Evolutionary conservation across 345 rosid species (phyloP).

Genomic region (Aquilaria yunnanensis): DNA sequence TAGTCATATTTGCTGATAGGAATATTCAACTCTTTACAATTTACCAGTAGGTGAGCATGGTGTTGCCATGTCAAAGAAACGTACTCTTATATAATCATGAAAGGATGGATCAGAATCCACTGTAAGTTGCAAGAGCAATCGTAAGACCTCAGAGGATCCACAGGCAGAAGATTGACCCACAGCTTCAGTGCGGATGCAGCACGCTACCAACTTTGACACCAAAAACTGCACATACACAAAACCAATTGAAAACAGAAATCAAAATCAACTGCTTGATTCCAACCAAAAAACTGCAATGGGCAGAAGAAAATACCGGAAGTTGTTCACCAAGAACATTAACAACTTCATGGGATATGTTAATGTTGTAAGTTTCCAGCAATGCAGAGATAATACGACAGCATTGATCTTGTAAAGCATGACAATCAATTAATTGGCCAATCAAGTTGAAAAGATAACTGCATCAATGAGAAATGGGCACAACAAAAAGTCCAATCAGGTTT

Average conservation of each 20-base stretch:
- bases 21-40: too few relatives aligned
- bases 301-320: slow-evolving; percentile 58
- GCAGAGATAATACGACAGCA: slow-evolving; percentile 68
- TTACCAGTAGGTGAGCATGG: too few relatives aligned
- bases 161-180: slow-evolving; percentile 34
- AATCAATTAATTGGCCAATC: slow-evolving; percentile 70
- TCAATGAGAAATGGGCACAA: slow-evolving; percentile 19
- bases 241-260: slow-evolving; percentile 7
- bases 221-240: slow-evolving; percentile 50
- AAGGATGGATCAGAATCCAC: slow-evolving; percentile 61
- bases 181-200: slow-evolving; percentile 53
- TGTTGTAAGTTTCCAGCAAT: slow-evolving; percentile 49
- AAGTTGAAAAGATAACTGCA: slow-evolving; percentile 86
- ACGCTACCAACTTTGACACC: slow-evolving; percentile 87
- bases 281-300: background rate
- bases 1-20: too few relatives aligned
- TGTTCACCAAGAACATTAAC: slow-evolving; percentile 77
- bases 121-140: slow-evolving; percentile 59
- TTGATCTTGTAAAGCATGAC: slow-evolving; percentile 71
- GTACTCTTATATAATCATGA: slow-evolving; percentile 70
- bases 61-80: slow-evolving; percentile 12
- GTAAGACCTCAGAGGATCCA: slow-evolving; percentile 45
- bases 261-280: background rate
- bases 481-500: slow-evolving; percentile 2
- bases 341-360: slow-evolving; percentile 55